Evolutionary conservation across 306 rosid genomes (phyloP), one percentile per base, ranked within the genome.

Genomic region (Pyrus communis): DNA sequence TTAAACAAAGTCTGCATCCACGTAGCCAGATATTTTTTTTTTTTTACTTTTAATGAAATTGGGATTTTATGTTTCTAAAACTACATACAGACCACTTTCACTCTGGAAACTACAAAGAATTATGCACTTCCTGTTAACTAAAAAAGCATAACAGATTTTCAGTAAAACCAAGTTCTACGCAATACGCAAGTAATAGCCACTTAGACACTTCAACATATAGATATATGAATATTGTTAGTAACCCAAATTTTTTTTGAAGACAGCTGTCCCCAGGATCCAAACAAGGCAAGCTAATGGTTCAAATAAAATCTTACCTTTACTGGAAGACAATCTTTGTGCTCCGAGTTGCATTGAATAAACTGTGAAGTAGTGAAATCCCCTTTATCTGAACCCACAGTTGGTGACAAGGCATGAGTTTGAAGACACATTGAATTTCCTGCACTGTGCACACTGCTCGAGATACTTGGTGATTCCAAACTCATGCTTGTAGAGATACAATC

Each of bases 271-370:
- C 55, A 49, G 18, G 14, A 4, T 7, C 2, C 28, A 11, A 74
- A 40, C 40, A 42, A 60, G n/a, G 69, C 4, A 74, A 74, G 59
- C 69, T 43, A 74, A 61, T 17, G 27, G 78, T 27, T 52, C 42
- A 22, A 68, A 9, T 17, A 38, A 63, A 67, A 76, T 63, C 76
- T 82, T 72, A 91, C 97, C 93, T 86, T 84, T 12, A 72, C 18
- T 75, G 75, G 63, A 38, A 40, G 38, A 76, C 52, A 75, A 78
- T 84, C 84, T 17, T 78, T 69, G 38, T 71, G 67, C 43, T 81
- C 55, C 0, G 81, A 84, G 82, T 82, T 66, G 86, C 81, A 65
- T 15, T 86, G 74, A 75, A 66, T 77, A 57, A 31, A 74, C 76
- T 82, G 80, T 49, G 90, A 70, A 72, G 52, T 71, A 49, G 60